Conservation (phyloP, 148 eudicot species). For the Talinum fruticosum region DNA sequence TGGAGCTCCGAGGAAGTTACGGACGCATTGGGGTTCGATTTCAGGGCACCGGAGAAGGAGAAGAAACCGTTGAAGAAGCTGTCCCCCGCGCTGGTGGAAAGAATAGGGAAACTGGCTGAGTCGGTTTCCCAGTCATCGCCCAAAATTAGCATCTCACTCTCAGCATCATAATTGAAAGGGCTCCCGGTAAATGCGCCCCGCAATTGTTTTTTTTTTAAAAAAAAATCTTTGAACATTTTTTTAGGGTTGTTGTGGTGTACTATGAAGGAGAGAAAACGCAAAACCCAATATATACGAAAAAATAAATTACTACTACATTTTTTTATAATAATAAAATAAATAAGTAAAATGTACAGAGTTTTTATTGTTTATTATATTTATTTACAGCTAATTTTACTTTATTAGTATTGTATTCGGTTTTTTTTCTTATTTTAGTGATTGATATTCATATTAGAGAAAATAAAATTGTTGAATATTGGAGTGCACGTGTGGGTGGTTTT, state of each 20-base stretch:
- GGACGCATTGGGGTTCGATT: slow-evolving; percentile 83
- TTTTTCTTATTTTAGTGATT: too few species aligned
- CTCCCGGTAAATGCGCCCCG: slow-evolving; percentile 16
- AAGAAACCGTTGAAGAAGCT: slow-evolving; percentile 56
- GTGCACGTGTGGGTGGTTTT: slow-evolving; percentile 44
- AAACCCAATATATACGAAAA: neutral
- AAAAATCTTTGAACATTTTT: too few species aligned
- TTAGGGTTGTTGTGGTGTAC: too few species aligned
- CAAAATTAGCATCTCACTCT: slow-evolving; percentile 8
- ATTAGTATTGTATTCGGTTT: too few species aligned
- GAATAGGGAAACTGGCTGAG: slow-evolving; percentile 69
- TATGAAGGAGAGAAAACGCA: neutral
- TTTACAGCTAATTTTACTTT: neutral
- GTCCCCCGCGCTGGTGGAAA: slow-evolving; percentile 69
- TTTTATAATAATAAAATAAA: neutral
- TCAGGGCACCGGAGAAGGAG: slow-evolving; percentile 46
- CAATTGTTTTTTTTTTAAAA: too few species aligned
- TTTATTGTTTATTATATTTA: neutral
- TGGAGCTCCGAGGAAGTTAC: slow-evolving; percentile 96
- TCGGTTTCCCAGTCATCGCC: slow-evolving; percentile 48
- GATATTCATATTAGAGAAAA: neutral
- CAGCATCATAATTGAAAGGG: slow-evolving; percentile 20
- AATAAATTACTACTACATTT: too few species aligned
- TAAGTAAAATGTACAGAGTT: neutral
- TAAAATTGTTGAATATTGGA: neutral